phyloP scores from a whole-genome alignment of 345 rosid species.

The Brassica napus region DNA sequence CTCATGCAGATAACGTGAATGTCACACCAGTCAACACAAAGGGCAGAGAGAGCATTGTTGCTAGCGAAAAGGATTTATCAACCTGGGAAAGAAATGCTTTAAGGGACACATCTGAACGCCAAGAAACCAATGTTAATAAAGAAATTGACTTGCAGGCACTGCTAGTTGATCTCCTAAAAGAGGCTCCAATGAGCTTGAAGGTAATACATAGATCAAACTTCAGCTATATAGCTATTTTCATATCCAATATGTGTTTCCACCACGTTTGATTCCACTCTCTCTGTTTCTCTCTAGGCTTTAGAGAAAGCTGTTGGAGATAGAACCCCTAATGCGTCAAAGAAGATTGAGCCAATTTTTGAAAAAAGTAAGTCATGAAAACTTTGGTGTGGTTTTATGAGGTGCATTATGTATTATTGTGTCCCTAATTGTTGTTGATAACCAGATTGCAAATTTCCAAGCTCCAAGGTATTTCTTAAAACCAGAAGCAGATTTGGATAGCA shows the following conservation, averaged over 20 bases:
- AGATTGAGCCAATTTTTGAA: conserved; percentile 69
- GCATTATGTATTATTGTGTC: conserved; percentile 32
- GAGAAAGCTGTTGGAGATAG: conserved; percentile 79
- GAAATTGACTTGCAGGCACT: conserved; percentile 63
- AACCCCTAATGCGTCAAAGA: conserved; percentile 59
- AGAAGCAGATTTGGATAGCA: conserved; percentile 65
- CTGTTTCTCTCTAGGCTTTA: conserved; percentile 55
- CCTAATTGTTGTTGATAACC: conserved; percentile 42
- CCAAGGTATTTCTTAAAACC: conserved; percentile 75
- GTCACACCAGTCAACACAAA: conserved; percentile 41
- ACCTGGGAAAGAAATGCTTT: conserved; percentile 42
- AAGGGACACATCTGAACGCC: conserved; percentile 49
- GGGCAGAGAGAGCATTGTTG: conserved; percentile 52
- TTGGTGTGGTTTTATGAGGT: conserved; percentile 34
- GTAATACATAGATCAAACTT: conserved; percentile 42
- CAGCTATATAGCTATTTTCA: conserved; percentile 17
- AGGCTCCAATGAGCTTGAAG: conserved; percentile 86
- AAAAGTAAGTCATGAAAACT: conserved; percentile 55
- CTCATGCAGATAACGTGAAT: conserved; percentile 46
- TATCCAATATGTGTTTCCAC: conserved; percentile 12
- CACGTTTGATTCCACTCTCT: conserved; percentile 15
- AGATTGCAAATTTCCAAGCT: conserved; percentile 87
- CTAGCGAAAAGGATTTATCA: conserved; percentile 57
- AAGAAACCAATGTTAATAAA: conserved; percentile 48
- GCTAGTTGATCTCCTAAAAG: conserved; percentile 60